Base-by-base conservation (phyloP, 306 rosid species). In the Luffa acutangula region DNA sequence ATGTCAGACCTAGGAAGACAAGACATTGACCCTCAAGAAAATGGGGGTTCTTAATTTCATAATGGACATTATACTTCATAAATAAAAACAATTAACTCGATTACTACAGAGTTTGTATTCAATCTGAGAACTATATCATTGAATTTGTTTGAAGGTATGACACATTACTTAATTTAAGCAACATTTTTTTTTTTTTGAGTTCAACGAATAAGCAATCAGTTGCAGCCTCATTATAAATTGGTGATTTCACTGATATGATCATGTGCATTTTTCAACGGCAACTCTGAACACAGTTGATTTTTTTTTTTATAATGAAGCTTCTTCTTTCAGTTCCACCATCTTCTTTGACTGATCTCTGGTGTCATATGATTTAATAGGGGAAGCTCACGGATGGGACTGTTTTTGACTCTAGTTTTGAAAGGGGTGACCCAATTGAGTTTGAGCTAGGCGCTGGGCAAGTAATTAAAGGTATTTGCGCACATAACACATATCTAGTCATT, bases 331-430 rank as follows among this genome's bases (percentile, higher is more conserved):
- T 56, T 76, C n/a, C 17, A 37, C 21, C 81, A 33, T 46, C 31
- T 56, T 80, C 39, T 59, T 63, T 63, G 41, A 63, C 41, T 84
- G 70, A 58, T 5, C 4, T 71, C 43, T 39, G 45, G 83, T 54
- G 39, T 77, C 58, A 43, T 59, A 45, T 76, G 37, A 82, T 45
- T 76, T 81, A 87, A 81, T 90, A 96, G 99, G 99, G 99, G 67
- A 96, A 89, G 84, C 97, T 96, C 86, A 90, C 97, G 0, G 99
- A 96, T 83, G 98, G 99, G 80, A 96, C 99, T 71, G 99, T 93
- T 51, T 96, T 96, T 43, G 98, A 96, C 83, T 96, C 99, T 46
- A 96, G 99, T 84, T 93, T 87, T 75, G 97, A 96, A 79, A 87
- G 99, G 80, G 86, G 89, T 72, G 91, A 79, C 77, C 99, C 99